Evolutionary conservation across 176 grass and related monocot species (phyloP).

Genomic region (Zoysia japonica): DNA sequence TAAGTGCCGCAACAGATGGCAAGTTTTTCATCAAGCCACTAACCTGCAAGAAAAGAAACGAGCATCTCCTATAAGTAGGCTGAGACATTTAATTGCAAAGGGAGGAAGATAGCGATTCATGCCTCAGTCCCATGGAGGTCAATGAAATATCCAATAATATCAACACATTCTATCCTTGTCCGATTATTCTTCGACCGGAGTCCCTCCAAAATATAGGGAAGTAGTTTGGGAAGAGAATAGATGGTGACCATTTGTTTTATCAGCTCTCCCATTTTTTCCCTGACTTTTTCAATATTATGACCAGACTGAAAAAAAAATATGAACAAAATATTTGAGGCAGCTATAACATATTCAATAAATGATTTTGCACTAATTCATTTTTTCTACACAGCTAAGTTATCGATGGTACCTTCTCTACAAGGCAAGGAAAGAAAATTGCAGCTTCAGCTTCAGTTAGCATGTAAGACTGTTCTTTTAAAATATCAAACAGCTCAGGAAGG

Average conservation of each 20-base stretch:
- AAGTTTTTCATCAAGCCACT: conserved; percentile 96
- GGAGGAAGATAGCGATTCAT: not conserved
- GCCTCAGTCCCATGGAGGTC: conserved; percentile 89
- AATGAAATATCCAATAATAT: conserved; percentile 90
- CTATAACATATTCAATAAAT: not conserved
- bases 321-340: not conserved
- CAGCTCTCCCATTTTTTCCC: conserved; percentile 91
- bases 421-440: conserved; percentile 93
- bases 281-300: conserved; percentile 98
- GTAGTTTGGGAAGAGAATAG: conserved; percentile 80
- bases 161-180: conserved; percentile 94
- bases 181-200: conserved; percentile 97
- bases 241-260: conserved; percentile 91
- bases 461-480: conserved; percentile 88
- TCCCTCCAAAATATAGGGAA: conserved; percentile 92
- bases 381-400: not conserved
- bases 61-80: conserved; percentile 8
- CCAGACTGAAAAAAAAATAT: conserved; percentile 65
- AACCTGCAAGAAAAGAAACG: conserved; percentile 60
- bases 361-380: not conserved
- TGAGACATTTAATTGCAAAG: not conserved
- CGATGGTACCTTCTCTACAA: conserved; percentile 73
- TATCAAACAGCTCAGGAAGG: conserved; percentile 91
- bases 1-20: conserved; percentile 84
- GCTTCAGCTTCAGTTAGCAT: conserved; percentile 91